These are phyloP conservation scores for Kwoniella shandongensis DNA, from an alignment of 768 basidiomycete genomes.

Conservation along the genomic window DNA sequence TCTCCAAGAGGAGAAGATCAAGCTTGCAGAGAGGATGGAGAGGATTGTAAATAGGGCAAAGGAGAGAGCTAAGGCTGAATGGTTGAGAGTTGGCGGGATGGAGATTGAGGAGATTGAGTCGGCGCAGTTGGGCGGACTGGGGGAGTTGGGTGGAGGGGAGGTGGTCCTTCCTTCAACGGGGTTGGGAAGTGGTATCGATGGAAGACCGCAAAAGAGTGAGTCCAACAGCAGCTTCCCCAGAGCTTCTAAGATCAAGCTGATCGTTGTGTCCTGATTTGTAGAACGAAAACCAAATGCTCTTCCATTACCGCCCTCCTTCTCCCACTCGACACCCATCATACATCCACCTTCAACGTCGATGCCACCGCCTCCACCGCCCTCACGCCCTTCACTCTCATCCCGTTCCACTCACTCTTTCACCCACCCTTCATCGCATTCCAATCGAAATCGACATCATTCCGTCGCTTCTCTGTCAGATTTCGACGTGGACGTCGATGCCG, in stretches of 20 bases:
- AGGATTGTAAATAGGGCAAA: slow-evolving; percentile 42
- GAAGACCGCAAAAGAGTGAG: slow-evolving; percentile 42
- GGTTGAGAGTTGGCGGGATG: slow-evolving; percentile 49
- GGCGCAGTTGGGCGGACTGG: slow-evolving; percentile 18
- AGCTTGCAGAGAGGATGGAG: slow-evolving; percentile 43
- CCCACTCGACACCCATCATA: slow-evolving; percentile 19
- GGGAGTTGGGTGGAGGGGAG: slow-evolving; percentile 38
- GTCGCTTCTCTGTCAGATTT: background rate
- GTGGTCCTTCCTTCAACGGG: slow-evolving; percentile 35
- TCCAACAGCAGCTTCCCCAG: background rate
- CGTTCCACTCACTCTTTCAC: slow-evolving; percentile 11
- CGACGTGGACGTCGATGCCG: slow-evolving; percentile 27
- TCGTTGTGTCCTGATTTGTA: slow-evolving; percentile 7
- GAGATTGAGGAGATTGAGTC: slow-evolving; percentile 34
- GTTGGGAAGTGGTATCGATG: slow-evolving; percentile 35
- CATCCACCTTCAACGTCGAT: slow-evolving; percentile 20
- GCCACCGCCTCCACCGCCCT: slow-evolving; percentile 27
- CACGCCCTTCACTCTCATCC: slow-evolving; percentile 16
- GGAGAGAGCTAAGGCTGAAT: slow-evolving; percentile 49
- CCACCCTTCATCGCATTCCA: background rate
- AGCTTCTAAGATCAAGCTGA: background rate
- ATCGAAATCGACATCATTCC: slow-evolving; percentile 3
- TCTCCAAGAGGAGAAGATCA: slow-evolving; percentile 49
- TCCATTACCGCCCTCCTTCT: slow-evolving; percentile 26
- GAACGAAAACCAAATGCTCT: slow-evolving; percentile 42